A percentile compares a stretch with the other conserved stretches of the same genome.
These are phyloP conservation scores for Apium graveolens DNA, from an alignment of 129 eudicot genomes.

Conservation along the genomic window DNA sequence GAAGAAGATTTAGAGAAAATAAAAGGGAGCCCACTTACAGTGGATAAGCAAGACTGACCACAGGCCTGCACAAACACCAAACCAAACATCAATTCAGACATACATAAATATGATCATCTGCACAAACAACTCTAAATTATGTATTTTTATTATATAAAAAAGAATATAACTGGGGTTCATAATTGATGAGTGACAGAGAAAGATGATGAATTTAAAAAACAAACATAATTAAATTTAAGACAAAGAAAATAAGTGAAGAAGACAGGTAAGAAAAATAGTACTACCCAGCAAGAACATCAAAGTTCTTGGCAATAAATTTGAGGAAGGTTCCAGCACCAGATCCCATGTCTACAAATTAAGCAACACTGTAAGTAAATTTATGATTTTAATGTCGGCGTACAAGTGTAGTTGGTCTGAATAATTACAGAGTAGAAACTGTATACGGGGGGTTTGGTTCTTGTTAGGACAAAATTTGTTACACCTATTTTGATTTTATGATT, in stretches of 20 bases:
- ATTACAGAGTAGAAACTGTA: not conserved
- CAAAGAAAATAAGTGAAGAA: not conserved
- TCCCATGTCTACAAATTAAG: conserved; percentile 28
- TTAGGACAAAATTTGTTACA: not conserved
- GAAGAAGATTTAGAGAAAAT: not conserved
- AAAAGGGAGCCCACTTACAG: conserved; percentile 45
- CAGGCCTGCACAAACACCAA: conserved; percentile 61
- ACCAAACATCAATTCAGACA: conserved; percentile 5
- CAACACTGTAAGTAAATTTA: not conserved
- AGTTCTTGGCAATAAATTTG: conserved; percentile 51
- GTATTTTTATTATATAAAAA: no score
- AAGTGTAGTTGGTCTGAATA: not conserved
- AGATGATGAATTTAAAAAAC: not conserved
- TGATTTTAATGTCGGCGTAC: no score
- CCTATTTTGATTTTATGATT: not conserved
- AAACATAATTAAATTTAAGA: not conserved
- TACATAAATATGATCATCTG: not conserved
- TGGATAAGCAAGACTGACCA: conserved; percentile 76
- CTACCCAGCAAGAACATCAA: conserved; percentile 95
- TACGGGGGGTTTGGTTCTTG: not conserved
- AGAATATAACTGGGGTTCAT: not conserved
- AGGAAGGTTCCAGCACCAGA: conserved; percentile 56
- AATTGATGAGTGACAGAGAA: not conserved
- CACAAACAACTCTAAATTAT: not conserved
- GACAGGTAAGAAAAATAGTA: not conserved